Base-by-base conservation (phyloP, 1,284 basidiomycete species). In the Malassezia japonica region DNA sequence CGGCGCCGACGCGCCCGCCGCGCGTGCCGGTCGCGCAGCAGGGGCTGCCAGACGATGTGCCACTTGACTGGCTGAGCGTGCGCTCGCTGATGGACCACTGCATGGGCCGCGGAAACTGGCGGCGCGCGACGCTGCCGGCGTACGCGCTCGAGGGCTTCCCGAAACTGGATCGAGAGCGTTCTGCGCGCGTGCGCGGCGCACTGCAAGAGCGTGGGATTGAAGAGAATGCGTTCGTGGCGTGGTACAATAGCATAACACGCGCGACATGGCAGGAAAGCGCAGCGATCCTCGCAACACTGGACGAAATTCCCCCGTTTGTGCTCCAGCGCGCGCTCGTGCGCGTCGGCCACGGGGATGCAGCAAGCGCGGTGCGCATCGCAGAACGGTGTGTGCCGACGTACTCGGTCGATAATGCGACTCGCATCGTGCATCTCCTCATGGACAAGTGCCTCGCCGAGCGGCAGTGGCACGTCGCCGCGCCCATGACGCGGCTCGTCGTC, bases 211-310 rank as follows among this genome's bases (percentile, higher is more conserved):
- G 49, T 20, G 47, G 39, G n/a, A 29, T 54, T 16, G 24, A 25
- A 1, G 20, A 13, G 3, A 13, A 25, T 2, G 9, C 18, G 10
- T 54, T 54, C 18, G 24, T 54, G 13, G 34, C 28, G 32, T 54
- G 51, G 51, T 48, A 54, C 47, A 54, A 54, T 29, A 41, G 27
- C n/a, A 23, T 41, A 12, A 45, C 42, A 12, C 51, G 46, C 23
- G 9, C 35, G 9, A 34, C 51, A 5, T 54, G 46, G 46, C 16
- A 21, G 13, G 46, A 43, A 15, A 29, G 39, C 31, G 45, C 39
- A 2, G 3, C 27, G 13, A 12, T 46, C 6, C 33, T 52, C 15
- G 25, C 10, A 12, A 18, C n/a, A 12, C 28, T 24, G 18, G 40
- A 37, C n/a, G 16, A 34, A n/a, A n/a, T 35, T n/a, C 40, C 33